Conservation (phyloP, 2,329 filamentous ascomycete genomes). For the Emericellopsis cladophorae region DNA sequence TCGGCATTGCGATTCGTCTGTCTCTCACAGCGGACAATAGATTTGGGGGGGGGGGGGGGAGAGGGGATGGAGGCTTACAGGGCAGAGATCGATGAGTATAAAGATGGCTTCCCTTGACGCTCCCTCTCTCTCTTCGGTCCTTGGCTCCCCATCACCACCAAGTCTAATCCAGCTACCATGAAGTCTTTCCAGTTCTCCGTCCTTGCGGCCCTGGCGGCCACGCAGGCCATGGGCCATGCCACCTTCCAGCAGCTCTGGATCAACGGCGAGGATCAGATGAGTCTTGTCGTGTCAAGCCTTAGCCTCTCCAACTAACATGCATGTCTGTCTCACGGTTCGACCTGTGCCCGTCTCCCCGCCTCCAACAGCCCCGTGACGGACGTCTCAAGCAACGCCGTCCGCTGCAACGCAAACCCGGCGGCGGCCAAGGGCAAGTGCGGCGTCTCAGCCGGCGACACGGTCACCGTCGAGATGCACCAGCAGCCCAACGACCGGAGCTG, state of each 20-base stretch:
- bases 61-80: no score
- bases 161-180: slow-evolving; percentile 12
- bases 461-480: slow-evolving; percentile 47
- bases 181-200: slow-evolving; percentile 18
- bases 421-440: slow-evolving; percentile 27
- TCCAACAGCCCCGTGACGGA: slow-evolving; percentile 38
- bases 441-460: slow-evolving; percentile 30
- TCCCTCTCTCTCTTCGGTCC: no score
- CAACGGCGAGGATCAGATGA: slow-evolving; percentile 25
- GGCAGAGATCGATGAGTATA: no score
- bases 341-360: slow-evolving; percentile 33
- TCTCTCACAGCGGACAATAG: no score
- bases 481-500: slow-evolving; percentile 33
- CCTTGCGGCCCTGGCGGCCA: slow-evolving; percentile 18
- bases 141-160: no score
- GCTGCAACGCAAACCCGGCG: slow-evolving; percentile 29
- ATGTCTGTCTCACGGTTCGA: slow-evolving; percentile 15
- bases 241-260: slow-evolving; percentile 38
- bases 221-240: slow-evolving; percentile 29
- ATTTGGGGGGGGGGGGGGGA: no score
- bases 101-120: no score
- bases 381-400: slow-evolving; percentile 25
- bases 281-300: slow-evolving; percentile 5
- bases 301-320: slow-evolving; percentile 10
- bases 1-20: background rate